Base-by-base conservation (phyloP, 768 basidiomycete species). In the Inosperma sp. region DNA sequence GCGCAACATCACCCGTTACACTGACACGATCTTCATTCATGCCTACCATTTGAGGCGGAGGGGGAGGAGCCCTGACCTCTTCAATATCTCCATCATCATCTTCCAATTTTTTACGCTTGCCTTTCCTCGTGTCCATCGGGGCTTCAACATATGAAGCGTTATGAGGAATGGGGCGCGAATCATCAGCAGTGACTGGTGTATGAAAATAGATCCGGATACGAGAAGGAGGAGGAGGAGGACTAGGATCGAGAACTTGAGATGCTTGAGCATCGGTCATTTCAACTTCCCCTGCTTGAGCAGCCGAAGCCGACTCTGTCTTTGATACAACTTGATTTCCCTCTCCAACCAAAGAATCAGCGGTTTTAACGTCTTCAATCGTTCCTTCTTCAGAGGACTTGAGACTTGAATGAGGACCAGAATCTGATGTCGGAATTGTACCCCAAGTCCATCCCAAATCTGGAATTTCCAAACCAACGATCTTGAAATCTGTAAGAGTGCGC, bases 401-500 rank as follows among this genome's bases (percentile, higher is more conserved):
- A 12, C 19, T 17, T 19, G 19, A 13, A 22, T 36, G 41, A 35
- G 43, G 33, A 36, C 53, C 54, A 16, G 41, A 49, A 26, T 59
- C 56, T 39, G 60, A 27, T 30, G 62, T 59, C 26, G 80, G 80
- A 45, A 82, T 61, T 44, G 72, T 59, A 53, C 93, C 92, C 95
- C 95, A 97, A 43, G 74, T 78, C 95, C 95, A 97, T 58, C 72
- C 73, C 52, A 96, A 72, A 58, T 86, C 84, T 59, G 76, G 81
- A 58, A 96, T 86, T 65, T 89, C 83, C 59, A 97, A 76, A 22
- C 88, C 93, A 62, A 94, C 76, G 65, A 99, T 93, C 72, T 95
- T 91, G 81, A 99, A 99, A 72, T 98, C 95, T 30, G 93, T 97
- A 59, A 99, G 83, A 25, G 94, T 96, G 61, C 91, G 82, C 62